Conservation (phyloP, 176 grass and related monocot species). For the Calamus simplicifolius region DNA sequence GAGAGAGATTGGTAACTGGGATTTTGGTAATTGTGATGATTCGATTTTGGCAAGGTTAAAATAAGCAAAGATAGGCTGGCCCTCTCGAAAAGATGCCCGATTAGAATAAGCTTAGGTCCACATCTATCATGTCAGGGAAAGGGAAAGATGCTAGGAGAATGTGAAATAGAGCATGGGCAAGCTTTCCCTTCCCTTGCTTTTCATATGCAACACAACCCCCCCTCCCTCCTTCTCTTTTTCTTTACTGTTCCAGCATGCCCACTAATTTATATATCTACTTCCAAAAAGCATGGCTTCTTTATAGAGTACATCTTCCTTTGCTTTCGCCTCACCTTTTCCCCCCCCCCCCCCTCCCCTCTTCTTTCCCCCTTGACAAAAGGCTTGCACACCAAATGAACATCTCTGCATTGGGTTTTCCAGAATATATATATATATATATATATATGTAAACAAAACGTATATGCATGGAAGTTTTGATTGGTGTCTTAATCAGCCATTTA, state of each 20-base stretch:
- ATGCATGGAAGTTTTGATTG: no score
- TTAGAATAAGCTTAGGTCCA: not conserved
- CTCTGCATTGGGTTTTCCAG: no score
- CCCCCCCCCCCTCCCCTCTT: no score
- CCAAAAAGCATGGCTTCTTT: constrained; percentile 7
- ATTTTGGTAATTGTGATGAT: no score
- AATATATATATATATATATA: no score
- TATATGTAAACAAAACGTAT: no score
- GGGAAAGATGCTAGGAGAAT: not conserved
- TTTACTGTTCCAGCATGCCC: not conserved
- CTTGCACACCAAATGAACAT: no score
- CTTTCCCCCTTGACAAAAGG: no score
- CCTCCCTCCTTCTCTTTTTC: not conserved
- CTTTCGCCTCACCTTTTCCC: not conserved
- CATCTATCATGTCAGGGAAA: constrained; percentile 5
- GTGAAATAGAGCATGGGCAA: constrained; percentile 12
- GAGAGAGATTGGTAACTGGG: no score
- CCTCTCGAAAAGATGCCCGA: not conserved
- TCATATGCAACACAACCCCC: not conserved
- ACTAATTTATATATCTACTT: constrained; percentile 2
- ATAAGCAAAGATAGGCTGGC: no score
- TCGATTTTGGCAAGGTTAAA: no score
- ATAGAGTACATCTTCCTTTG: not conserved
- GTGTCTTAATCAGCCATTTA: no score
- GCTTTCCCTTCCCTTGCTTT: not conserved